These are phyloP conservation scores for Claviceps sp. DNA, from an alignment of 2,329 filamentous ascomycete genomes.

Conservation along the genomic window DNA sequence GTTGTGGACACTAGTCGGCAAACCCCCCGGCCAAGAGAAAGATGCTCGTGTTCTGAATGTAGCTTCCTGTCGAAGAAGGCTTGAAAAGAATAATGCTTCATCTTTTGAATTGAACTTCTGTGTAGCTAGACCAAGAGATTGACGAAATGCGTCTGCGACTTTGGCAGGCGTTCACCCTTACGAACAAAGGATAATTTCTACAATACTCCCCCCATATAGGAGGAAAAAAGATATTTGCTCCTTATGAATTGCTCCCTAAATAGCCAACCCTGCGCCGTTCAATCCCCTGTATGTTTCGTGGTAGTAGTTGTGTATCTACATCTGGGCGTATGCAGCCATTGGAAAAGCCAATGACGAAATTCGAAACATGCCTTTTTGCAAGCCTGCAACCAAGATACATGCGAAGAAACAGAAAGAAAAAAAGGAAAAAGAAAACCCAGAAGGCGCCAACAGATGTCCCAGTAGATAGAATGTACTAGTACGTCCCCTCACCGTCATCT, in stretches of 20 bases:
- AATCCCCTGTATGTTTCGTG: background rate
- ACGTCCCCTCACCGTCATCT: constrained; percentile 34
- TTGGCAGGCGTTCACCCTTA: background rate
- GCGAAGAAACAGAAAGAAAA: background rate
- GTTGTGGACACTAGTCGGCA: background rate
- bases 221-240: too few relatives aligned
- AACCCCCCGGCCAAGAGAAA: background rate
- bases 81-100: background rate
- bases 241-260: background rate
- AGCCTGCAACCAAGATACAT: background rate
- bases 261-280: background rate
- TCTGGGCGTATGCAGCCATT: background rate
- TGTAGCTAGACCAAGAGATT: background rate
- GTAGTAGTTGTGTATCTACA: constrained; percentile 1
- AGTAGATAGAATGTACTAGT: constrained; percentile 11
- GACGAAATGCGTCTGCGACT: background rate
- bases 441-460: background rate
- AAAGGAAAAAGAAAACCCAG: background rate
- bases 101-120: background rate
- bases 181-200: too few relatives aligned
- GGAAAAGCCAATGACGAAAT: background rate
- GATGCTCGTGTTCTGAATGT: background rate
- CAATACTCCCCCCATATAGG: too few relatives aligned
- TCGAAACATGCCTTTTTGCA: background rate
- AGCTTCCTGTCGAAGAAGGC: background rate